Evolutionary conservation across 345 rosid species (phyloP).

Genomic region (Eucalyptus rudis): DNA sequence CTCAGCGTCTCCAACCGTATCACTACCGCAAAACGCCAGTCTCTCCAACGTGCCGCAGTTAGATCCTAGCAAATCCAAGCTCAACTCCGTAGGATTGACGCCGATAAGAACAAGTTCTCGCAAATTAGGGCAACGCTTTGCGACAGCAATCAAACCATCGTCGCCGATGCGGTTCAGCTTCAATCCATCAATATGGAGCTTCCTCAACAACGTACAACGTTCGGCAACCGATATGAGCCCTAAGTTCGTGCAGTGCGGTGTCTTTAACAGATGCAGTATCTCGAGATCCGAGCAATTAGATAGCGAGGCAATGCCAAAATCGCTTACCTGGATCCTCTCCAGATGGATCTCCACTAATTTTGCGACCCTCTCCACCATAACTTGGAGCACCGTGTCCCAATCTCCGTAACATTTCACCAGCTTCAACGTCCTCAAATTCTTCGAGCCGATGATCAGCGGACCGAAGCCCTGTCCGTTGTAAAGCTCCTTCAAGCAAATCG

Average conservation of each 20-base stretch:
- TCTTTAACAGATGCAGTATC: slow-evolving; percentile 61
- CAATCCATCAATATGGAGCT: slow-evolving; percentile 80
- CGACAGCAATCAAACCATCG: slow-evolving; percentile 43
- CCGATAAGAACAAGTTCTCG: slow-evolving; percentile 69
- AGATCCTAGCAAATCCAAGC: slow-evolving; percentile 42
- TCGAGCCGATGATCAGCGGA: slow-evolving; percentile 52
- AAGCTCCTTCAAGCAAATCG: slow-evolving; percentile 62
- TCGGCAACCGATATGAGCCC: slow-evolving; percentile 39
- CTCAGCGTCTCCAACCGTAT: slow-evolving; percentile 63
- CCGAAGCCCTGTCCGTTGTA: slow-evolving; percentile 66
- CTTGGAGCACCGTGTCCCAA: slow-evolving; percentile 59
- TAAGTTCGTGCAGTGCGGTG: slow-evolving; percentile 53
- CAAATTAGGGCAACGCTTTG: slow-evolving; percentile 45
- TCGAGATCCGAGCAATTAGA: slow-evolving; percentile 54
- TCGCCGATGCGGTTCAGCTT: slow-evolving; percentile 59
- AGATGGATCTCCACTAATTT: slow-evolving; percentile 51
- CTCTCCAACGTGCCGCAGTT: slow-evolving; percentile 59
- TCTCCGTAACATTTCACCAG: slow-evolving; percentile 76
- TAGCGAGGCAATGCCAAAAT: slow-evolving; percentile 35
- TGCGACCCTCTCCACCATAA: slow-evolving; percentile 21
- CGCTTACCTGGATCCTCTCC: slow-evolving; percentile 63
- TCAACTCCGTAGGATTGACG: slow-evolving; percentile 49
- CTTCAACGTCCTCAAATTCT: slow-evolving; percentile 49
- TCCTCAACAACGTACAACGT: slow-evolving; percentile 45
- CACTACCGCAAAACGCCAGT: slow-evolving; percentile 62